Conservation (phyloP, 2,329 filamentous ascomycete species). For the Penicillium sp. region DNA sequence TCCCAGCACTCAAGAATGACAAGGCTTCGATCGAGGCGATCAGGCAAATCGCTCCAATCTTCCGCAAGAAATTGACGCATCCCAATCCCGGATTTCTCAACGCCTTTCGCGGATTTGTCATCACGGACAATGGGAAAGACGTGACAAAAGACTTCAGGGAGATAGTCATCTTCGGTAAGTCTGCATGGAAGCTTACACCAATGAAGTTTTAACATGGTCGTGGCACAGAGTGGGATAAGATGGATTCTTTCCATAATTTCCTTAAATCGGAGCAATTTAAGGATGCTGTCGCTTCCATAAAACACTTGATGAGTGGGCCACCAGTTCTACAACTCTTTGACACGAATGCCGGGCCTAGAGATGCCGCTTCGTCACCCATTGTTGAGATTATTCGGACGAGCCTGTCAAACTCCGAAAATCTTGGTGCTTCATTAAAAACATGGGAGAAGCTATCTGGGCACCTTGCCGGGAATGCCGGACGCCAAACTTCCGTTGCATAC, state of each 20-base stretch:
- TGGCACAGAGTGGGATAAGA: constrained; percentile 6
- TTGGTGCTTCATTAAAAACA: neutral
- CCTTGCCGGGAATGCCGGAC: neutral
- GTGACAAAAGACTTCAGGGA: constrained; percentile 6
- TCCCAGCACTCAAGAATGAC: constrained; percentile 7
- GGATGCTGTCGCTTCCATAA: constrained; percentile 1
- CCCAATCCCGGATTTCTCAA: constrained; percentile 8
- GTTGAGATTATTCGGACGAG: constrained; percentile 8
- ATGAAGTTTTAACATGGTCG: neutral
- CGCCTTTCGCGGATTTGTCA: constrained; percentile 7
- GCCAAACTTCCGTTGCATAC: neutral
- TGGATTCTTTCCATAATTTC: constrained; percentile 6
- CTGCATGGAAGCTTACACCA: neutral
- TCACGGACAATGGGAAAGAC: constrained; percentile 9
- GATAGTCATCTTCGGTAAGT: constrained; percentile 9
- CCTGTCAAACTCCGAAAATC: neutral
- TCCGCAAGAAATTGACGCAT: constrained; percentile 5
- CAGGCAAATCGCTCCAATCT: neutral
- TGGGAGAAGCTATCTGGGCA: neutral
- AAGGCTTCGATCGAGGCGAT: constrained; percentile 4
- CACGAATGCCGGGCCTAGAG: constrained; percentile 2
- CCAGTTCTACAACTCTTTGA: constrained; percentile 8
- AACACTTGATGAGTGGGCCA: constrained; percentile 5
- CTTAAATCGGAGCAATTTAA: constrained; percentile 5
- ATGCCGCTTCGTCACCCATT: neutral